Evolutionary conservation across 345 rosid genomes (phyloP).

Genomic region (Nasturtium officinale): DNA sequence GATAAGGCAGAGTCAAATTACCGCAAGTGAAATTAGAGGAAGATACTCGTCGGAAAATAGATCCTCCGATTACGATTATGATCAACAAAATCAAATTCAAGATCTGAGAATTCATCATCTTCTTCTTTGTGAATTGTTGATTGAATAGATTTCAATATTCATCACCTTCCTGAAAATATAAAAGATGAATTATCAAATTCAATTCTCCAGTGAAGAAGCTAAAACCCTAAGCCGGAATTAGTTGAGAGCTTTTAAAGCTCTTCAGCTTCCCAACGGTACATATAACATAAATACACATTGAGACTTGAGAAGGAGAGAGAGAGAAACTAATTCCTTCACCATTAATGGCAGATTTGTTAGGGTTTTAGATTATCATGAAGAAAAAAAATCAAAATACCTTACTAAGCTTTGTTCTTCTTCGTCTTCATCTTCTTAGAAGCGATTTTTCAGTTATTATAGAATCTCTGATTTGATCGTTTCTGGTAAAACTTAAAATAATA

Average conservation of each 20-base stretch:
- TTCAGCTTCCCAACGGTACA: constrained; percentile 34
- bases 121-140: constrained; percentile 1
- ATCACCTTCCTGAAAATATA: constrained; percentile 19
- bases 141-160: constrained; percentile 21
- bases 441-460: neutral
- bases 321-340: constrained; percentile 36
- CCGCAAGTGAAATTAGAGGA: constrained; percentile 42
- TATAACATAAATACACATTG: constrained; percentile 27
- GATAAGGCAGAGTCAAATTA: constrained; percentile 44
- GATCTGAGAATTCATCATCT: constrained; percentile 19
- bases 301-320: constrained; percentile 16
- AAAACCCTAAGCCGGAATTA: constrained; percentile 41
- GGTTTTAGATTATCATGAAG: neutral
- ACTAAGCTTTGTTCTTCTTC: constrained; percentile 9
- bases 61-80: constrained; percentile 22
- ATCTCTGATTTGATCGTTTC: neutral
- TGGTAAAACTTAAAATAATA: neutral
- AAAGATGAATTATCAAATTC: constrained; percentile 6
- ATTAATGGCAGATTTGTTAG: constrained; percentile 28
- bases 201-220: constrained; percentile 8
- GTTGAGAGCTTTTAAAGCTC: constrained; percentile 40
- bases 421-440: neutral
- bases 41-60: constrained; percentile 1
- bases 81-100: constrained; percentile 27
- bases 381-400: constrained; percentile 18